phyloP scores from a whole-genome alignment of 345 rosid genomes.

The Citrus reticulata region DNA sequence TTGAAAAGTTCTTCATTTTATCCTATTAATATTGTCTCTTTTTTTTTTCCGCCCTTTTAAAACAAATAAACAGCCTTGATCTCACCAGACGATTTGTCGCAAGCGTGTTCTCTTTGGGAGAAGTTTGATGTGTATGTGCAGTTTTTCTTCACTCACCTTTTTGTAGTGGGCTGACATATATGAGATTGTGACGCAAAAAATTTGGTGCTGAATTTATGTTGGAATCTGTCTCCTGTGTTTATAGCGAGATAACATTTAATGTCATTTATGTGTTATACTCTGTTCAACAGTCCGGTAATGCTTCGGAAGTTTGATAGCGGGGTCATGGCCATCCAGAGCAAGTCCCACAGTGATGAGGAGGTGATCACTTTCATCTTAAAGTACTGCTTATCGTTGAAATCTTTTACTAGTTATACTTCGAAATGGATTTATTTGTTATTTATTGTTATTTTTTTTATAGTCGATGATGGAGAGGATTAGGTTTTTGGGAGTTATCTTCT shows the following conservation, averaged over 20 bases:
- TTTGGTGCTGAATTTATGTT: not conserved
- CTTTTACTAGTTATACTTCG: not conserved
- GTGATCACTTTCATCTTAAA: slow-evolving; percentile 33
- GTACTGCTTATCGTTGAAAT: not conserved
- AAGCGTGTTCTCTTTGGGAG: slow-evolving; percentile 94
- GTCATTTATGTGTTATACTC: slow-evolving; percentile 17
- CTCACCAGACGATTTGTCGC: slow-evolving; percentile 92
- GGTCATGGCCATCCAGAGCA: slow-evolving; percentile 90
- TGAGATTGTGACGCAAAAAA: not conserved
- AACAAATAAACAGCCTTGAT: slow-evolving; percentile 55
- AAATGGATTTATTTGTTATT: not conserved
- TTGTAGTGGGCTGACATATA: not conserved
- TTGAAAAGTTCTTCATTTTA: not conserved
- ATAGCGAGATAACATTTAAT: slow-evolving; percentile 5
- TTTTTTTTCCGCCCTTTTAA: not conserved
- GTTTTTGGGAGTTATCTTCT: not conserved
- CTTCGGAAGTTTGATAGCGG: slow-evolving; percentile 98
- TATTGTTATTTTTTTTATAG: not conserved
- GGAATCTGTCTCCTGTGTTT: not conserved
- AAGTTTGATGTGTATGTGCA: slow-evolving; percentile 85
- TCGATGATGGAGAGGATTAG: not conserved
- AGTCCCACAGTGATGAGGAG: slow-evolving; percentile 94
- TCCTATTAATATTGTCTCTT: not conserved
- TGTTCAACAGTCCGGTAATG: slow-evolving; percentile 80
- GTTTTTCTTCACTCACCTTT: slow-evolving; percentile 1